Evolutionary conservation across 345 rosid genomes (phyloP).

Genomic region (Raphanus sativus): DNA sequence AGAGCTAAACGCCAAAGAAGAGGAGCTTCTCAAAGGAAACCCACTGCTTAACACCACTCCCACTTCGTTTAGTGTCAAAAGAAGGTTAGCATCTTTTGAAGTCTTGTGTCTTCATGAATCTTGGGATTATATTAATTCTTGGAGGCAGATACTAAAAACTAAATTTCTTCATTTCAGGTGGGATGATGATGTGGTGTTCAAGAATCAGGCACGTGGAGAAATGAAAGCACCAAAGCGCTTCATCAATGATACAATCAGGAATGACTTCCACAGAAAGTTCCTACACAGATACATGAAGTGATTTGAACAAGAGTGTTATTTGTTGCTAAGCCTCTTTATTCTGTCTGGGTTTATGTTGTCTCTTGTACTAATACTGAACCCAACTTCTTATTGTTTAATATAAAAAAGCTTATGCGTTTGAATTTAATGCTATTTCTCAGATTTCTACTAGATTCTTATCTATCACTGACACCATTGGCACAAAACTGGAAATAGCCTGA

Average conservation of each 20-base stretch:
- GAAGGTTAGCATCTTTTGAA: constrained; percentile 48
- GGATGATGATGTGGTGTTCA: constrained; percentile 99
- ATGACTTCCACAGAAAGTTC: constrained; percentile 88
- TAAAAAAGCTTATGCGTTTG: constrained; percentile 12
- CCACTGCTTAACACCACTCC: constrained; percentile 38
- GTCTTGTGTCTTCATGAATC: neutral
- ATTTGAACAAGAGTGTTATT: constrained; percentile 18
- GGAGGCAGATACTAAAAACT: neutral
- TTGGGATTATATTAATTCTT: neutral
- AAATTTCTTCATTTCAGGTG: constrained; percentile 50
- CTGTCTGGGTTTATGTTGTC: constrained; percentile 12
- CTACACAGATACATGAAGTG: constrained; percentile 95
- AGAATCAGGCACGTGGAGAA: constrained; percentile 80
- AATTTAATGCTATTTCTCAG: neutral
- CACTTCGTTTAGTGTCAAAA: constrained; percentile 75
- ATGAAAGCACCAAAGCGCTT: constrained; percentile 71
- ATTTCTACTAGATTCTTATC: neutral
- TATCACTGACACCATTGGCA: neutral
- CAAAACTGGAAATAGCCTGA: constrained; percentile 25
- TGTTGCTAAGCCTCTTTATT: neutral
- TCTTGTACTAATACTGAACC: constrained; percentile 27
- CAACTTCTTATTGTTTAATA: no score
- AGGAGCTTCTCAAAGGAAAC: no score
- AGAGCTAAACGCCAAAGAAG: no score
- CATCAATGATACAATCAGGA: constrained; percentile 92